These are phyloP conservation scores for Nemania sp. DNA, from an alignment of 2,329 filamentous ascomycete species.

Conservation along the genomic window DNA sequence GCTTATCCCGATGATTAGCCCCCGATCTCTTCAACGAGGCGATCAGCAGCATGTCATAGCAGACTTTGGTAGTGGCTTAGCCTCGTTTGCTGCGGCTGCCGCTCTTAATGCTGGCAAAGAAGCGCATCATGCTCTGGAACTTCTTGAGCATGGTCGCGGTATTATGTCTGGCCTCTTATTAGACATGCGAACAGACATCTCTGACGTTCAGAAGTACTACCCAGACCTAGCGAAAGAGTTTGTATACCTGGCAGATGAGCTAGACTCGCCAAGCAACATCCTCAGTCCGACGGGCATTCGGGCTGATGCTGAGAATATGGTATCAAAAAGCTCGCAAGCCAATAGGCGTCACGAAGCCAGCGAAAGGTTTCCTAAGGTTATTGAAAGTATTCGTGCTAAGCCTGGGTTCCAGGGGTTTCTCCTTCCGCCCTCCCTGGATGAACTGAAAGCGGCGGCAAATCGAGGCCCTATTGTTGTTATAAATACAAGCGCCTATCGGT, in stretches of 20 bases:
- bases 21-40: no score
- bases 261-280: neutral
- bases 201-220: constrained; percentile 5
- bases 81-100: constrained; percentile 18
- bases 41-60: no score
- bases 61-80: no score
- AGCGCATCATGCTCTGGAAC: constrained; percentile 18
- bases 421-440: neutral
- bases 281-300: no score
- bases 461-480: neutral
- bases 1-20: no score
- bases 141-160: constrained; percentile 30
- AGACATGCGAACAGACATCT: constrained; percentile 24
- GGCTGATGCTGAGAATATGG: no score
- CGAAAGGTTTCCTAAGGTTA: neutral
- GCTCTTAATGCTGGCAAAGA: constrained; percentile 17
- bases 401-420: neutral
- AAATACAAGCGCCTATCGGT: neutral
- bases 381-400: neutral
- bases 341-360: no score
- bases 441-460: neutral
- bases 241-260: neutral
- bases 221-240: neutral
- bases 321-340: neutral
- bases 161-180: constrained; percentile 25